Evolutionary conservation across 805 yeast genomes (phyloP).

Genomic region (Pichia gijzeniarum): DNA sequence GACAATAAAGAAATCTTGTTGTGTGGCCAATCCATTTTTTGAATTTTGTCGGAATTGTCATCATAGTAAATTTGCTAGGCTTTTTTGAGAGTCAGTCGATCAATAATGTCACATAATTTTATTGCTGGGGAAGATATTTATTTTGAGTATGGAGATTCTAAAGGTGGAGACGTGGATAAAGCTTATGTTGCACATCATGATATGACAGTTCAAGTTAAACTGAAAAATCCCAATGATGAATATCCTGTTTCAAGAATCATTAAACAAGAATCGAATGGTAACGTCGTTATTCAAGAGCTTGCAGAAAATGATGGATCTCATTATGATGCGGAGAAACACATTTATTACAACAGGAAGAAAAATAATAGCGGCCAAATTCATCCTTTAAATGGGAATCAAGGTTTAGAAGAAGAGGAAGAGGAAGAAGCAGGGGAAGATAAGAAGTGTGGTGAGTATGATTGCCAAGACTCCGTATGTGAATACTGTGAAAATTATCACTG

Average conservation of each 20-base stretch:
- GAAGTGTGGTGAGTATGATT: slow-evolving; percentile 3
- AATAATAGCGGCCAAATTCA: not conserved
- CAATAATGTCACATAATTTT: slow-evolving; percentile 12
- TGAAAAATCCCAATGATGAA: slow-evolving; percentile 51
- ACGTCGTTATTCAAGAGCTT: slow-evolving; percentile 62
- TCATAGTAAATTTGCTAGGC: too few species aligned
- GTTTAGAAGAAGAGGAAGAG: slow-evolving; percentile 14
- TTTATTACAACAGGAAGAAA: not conserved
- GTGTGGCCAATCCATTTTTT: too few species aligned
- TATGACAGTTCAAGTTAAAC: slow-evolving; percentile 34
- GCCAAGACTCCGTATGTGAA: slow-evolving; percentile 16
- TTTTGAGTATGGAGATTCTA: slow-evolving; percentile 16
- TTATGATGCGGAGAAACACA: slow-evolving; percentile 9
- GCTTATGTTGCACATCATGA: slow-evolving; percentile 7
- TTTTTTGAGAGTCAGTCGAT: too few species aligned
- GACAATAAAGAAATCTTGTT: too few species aligned
- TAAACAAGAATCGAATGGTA: slow-evolving; percentile 63
- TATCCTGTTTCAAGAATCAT: slow-evolving; percentile 70
- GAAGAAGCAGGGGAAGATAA: slow-evolving; percentile 1
- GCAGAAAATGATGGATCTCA: slow-evolving; percentile 21
- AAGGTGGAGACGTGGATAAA: not conserved
- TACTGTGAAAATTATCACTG: slow-evolving; percentile 9
- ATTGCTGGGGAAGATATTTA: slow-evolving; percentile 22
- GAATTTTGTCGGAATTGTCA: too few species aligned
- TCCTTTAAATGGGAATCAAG: slow-evolving; percentile 1